phyloP scores from a whole-genome alignment of 805 yeast genomes.

The Candida ipomoeae region DNA sequence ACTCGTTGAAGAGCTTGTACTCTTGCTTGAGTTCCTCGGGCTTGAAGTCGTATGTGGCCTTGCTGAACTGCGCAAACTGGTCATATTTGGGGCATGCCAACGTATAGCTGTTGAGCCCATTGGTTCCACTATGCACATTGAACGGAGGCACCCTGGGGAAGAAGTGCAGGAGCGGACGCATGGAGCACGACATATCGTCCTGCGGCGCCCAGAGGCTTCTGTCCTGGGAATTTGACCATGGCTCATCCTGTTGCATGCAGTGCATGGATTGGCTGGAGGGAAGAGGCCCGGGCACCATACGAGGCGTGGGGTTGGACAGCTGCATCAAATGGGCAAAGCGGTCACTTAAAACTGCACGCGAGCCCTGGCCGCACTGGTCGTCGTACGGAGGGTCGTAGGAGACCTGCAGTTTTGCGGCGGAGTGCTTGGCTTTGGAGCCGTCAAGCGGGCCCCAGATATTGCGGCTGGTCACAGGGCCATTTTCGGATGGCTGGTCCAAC shows the following conservation, averaged over 20 bases:
- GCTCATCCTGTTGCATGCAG: not conserved
- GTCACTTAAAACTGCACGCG: not conserved
- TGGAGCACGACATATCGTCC: not conserved
- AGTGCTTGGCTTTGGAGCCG: not conserved
- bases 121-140: not conserved
- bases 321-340: not conserved
- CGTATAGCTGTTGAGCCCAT: not conserved
- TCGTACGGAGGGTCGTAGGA: not conserved
- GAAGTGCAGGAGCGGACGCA: not conserved
- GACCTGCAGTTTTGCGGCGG: not conserved
- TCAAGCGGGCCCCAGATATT: constrained; percentile 6
- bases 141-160: not conserved
- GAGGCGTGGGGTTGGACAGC: not conserved
- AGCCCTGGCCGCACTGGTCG: not conserved
- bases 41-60: not conserved
- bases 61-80: not conserved
- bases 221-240: not conserved
- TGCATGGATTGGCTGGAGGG: not conserved
- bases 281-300: not conserved
- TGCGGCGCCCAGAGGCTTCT: not conserved
- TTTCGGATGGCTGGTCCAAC: constrained; percentile 3
- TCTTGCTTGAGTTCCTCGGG: constrained; percentile 1
- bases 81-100: not conserved
- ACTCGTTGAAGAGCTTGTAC: not conserved
- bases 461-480: not conserved